A percentile compares a stretch with the other conserved stretches of the same genome.
Conservation (phyloP, 371 early-diverging fungal genomes). For the Dichotomocladium elegans region DNA sequence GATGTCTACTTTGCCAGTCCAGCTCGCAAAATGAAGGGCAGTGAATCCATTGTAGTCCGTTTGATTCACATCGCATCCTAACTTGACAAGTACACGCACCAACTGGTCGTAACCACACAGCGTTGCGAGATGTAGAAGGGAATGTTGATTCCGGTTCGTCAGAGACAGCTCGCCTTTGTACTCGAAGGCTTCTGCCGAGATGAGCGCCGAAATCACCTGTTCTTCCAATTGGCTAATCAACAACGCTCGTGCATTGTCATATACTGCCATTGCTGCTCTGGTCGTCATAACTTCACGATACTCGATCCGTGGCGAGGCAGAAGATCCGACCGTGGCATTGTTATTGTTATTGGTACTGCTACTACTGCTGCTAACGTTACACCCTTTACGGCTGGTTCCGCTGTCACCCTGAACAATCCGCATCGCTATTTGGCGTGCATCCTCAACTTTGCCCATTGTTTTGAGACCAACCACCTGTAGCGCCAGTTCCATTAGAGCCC, state of each 20-base stretch:
- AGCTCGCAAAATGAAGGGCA: slow-evolving; percentile 56
- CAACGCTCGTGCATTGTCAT: slow-evolving; percentile 31
- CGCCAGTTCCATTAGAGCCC: slow-evolving; percentile 72
- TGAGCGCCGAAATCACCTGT: slow-evolving; percentile 22
- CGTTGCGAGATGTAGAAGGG: slow-evolving; percentile 49
- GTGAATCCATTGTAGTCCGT: slow-evolving; percentile 52
- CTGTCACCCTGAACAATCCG: slow-evolving; percentile 60
- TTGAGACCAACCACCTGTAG: slow-evolving; percentile 72
- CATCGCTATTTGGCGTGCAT: slow-evolving; percentile 60
- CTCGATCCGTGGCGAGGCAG: slow-evolving; percentile 2
- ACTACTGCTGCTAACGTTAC: slow-evolving; percentile 7
- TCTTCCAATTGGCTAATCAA: slow-evolving; percentile 27
- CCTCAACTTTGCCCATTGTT: slow-evolving; percentile 62
- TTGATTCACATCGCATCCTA: slow-evolving; percentile 35
- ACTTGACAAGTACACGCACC: slow-evolving; percentile 23
- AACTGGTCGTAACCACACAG: slow-evolving; percentile 37
- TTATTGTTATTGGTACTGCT: neutral
- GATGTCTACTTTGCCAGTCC: slow-evolving; percentile 48
- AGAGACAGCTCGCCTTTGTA: slow-evolving; percentile 22
- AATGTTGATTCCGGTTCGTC: slow-evolving; percentile 41
- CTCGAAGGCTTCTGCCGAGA: slow-evolving; percentile 10
- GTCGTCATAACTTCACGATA: slow-evolving; percentile 19
- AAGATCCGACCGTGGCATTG: neutral
- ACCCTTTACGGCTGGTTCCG: slow-evolving; percentile 21
- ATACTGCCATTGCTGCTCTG: slow-evolving; percentile 26